These are phyloP conservation scores for Fusarium floridanum DNA, from an alignment of 2,329 filamentous ascomycete genomes.

Conservation along the genomic window DNA sequence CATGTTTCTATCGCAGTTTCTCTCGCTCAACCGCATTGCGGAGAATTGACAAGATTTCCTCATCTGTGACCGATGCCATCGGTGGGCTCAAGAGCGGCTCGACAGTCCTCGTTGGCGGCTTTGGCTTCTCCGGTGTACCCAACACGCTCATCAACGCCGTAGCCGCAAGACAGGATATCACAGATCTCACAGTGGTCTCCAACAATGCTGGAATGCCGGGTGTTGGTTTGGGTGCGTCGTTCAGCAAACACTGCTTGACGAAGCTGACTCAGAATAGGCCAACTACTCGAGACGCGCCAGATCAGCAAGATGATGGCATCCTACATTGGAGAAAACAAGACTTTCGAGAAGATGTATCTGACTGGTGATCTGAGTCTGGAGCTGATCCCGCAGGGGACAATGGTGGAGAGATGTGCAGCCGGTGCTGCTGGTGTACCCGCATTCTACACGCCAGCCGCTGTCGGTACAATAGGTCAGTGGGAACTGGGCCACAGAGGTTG, in stretches of 20 bases:
- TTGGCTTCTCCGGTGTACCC: conserved; percentile 85
- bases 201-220: conserved; percentile 91
- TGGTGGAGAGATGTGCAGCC: conserved; percentile 86
- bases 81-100: conserved; percentile 81
- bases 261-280: conserved; percentile 60
- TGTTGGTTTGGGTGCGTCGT: conserved; percentile 73
- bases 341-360: conserved; percentile 89
- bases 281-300: conserved; percentile 62
- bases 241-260: conserved; percentile 49
- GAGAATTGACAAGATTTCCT: conserved; percentile 81
- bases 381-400: conserved; percentile 88
- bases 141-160: conserved; percentile 82
- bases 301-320: conserved; percentile 92
- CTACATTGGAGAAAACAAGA: conserved; percentile 94
- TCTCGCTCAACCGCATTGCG: background rate
- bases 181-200: conserved; percentile 84
- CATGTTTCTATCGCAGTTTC: conserved; percentile 3
- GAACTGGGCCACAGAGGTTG: background rate
- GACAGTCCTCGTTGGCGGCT: conserved; percentile 82
- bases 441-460: conserved; percentile 89
- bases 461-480: conserved; percentile 73
- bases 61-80: conserved; percentile 75
- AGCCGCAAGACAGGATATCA: conserved; percentile 74
- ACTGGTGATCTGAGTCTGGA: conserved; percentile 88
- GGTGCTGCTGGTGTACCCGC: conserved; percentile 90